phyloP scores from a whole-genome alignment of 352 stramenopile species.

The Phytophthora sansomeana region DNA sequence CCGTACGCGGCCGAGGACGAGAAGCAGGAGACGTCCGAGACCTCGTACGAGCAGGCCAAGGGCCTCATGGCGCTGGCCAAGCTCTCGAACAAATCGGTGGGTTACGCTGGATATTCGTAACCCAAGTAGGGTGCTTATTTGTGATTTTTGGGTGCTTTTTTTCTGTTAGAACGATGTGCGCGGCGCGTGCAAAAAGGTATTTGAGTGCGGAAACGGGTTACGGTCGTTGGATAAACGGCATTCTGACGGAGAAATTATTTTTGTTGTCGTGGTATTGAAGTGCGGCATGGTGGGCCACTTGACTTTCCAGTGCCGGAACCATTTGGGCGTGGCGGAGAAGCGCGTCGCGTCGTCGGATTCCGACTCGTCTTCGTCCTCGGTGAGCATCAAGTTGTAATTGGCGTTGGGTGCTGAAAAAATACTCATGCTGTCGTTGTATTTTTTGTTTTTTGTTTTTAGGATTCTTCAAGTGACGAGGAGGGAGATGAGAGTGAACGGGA shows the following conservation, averaged over 20 bases:
- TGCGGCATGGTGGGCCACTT: constrained; percentile 93
- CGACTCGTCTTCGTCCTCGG: constrained; percentile 50
- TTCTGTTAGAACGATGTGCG: constrained; percentile 68
- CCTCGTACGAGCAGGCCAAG: constrained; percentile 90
- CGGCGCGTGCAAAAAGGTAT: constrained; percentile 86
- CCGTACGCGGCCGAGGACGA: constrained; percentile 89
- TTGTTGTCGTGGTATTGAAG: constrained; percentile 32
- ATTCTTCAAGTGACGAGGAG: constrained; percentile 63
- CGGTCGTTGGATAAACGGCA: constrained; percentile 54
- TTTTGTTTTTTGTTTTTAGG: constrained; percentile 27
- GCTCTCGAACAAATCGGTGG: constrained; percentile 93
- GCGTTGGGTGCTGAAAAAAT: constrained; percentile 1
- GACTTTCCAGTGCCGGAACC: constrained; percentile 92
- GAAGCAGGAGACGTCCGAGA: constrained; percentile 67
- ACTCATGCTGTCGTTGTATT: constrained; percentile 14
- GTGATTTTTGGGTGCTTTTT: constrained; percentile 1
- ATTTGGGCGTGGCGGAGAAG: constrained; percentile 60
- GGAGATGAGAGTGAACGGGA: constrained; percentile 46
- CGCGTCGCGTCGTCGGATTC: constrained; percentile 35
- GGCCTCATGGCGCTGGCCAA: constrained; percentile 95
- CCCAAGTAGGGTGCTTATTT: constrained; percentile 13
- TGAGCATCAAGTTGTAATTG: constrained; percentile 26
- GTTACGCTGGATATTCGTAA: constrained; percentile 11
- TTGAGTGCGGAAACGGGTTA: background rate
- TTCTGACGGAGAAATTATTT: constrained; percentile 1